Evolutionary conservation across 345 rosid species (phyloP), one percentile per base, ranked within the genome.

Genomic region (Melaleuca alternifolia): DNA sequence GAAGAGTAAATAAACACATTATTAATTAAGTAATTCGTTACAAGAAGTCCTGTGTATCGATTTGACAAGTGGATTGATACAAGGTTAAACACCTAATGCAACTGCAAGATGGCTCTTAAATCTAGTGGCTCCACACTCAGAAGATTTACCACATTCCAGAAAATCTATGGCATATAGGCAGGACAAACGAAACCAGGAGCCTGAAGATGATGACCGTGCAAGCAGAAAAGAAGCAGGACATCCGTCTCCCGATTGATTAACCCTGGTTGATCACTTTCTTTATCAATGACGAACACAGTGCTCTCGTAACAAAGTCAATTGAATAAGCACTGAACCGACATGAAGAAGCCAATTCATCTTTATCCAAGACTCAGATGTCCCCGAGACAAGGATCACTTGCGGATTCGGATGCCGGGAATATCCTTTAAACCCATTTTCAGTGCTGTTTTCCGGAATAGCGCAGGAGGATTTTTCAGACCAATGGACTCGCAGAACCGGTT

Each of bases 401-500:
- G 94, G 54, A 95, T 87, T 61, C 90, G 91, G 85, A 96, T 93
- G 85, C 98, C 97, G 26, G 96, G 89, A 18, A 95, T 93, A 85
- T 92, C 97, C 92, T 95, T 98, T 87, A 95, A 93, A 84, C 99
- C 99, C 99, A 98, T 96, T 88, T 98, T 98, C 62, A 94, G 87
- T 4, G 98, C 99, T 6, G 99, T 98, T 91, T 91, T 96, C 48
- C 98, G 92, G 87, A 93, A 96, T 76, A 95, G 89, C 1, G 96
- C 21, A 76, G 99, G 99, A 62, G 99, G 94, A 84, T 88, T 94
- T 84, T 92, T 94, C 82, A 98, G 89, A 44, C 99, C 99, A 33
- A 98, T 95, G 26, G 99, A 98, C 77, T 91, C 88, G 3, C 94
- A 92, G 89, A 98, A 98, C 86, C 71, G 93, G 84, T 88, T 93